These are phyloP conservation scores for Russula sp. DNA, from an alignment of 768 basidiomycete species.

Conservation along the genomic window DNA sequence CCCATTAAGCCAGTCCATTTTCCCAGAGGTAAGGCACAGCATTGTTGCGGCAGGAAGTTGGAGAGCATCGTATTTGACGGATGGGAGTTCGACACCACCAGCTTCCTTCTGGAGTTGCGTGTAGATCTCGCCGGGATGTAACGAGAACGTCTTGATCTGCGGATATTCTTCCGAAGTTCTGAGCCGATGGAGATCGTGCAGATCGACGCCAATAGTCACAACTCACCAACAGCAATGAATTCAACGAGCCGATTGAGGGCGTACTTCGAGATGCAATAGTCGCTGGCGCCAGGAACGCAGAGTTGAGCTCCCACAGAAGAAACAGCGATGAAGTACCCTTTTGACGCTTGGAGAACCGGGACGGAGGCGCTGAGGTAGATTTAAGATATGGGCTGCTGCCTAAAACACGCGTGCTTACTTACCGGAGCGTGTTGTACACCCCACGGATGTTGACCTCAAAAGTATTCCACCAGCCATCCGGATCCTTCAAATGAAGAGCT, in stretches of 20 bases:
- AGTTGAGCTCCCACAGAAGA: slow-evolving; percentile 2
- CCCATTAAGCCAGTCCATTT: too few relatives aligned
- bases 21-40: too few relatives aligned
- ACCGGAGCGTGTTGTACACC: slow-evolving; percentile 26
- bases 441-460: slow-evolving; percentile 28
- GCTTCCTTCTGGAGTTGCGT: too few relatives aligned
- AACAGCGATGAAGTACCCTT: slow-evolving; percentile 7
- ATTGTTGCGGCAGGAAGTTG: too few relatives aligned
- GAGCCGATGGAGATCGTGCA: background rate
- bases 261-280: slow-evolving; percentile 11
- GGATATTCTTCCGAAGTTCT: slow-evolving; percentile 1
- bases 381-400: background rate
- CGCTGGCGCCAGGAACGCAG: background rate
- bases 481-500: slow-evolving; percentile 15
- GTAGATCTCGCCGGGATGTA: slow-evolving; percentile 7
- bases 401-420: background rate
- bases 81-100: too few relatives aligned
- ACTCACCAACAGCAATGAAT: slow-evolving; percentile 9
- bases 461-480: slow-evolving; percentile 27
- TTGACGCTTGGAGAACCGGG: background rate
- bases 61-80: too few relatives aligned
- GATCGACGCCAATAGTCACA: background rate
- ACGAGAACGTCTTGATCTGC: slow-evolving; percentile 9
- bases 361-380: background rate
- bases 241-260: slow-evolving; percentile 11